phyloP scores from a whole-genome alignment of 2,329 filamentous ascomycete genomes.

The Trichoderma sp. region DNA sequence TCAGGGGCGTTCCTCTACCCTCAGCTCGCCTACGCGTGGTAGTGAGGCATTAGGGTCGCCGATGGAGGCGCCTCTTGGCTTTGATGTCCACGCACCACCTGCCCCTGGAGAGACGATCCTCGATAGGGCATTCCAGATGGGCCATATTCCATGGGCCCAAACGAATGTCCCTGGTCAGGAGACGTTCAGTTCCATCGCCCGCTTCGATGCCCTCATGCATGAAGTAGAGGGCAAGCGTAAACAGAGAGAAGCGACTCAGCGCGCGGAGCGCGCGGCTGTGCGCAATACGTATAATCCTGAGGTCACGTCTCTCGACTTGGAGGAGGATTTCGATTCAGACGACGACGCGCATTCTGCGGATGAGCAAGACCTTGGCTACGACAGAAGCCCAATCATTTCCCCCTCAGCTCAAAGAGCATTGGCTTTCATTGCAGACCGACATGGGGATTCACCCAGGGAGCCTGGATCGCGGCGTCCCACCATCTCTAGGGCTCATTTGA shows the following conservation, averaged over 20 bases:
- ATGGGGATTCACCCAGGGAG: slow-evolving; percentile 34
- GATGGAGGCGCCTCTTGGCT: slow-evolving; percentile 40
- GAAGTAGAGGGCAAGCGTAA: slow-evolving; percentile 56
- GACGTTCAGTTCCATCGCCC: slow-evolving; percentile 63
- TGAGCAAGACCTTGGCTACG: slow-evolving; percentile 31
- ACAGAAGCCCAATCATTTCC: slow-evolving; percentile 40
- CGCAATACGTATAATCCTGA: slow-evolving; percentile 52
- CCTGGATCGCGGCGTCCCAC: slow-evolving; percentile 38
- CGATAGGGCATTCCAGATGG: slow-evolving; percentile 66
- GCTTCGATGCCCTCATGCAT: slow-evolving; percentile 67
- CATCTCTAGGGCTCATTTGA: slow-evolving; percentile 35
- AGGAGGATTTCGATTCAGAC: slow-evolving; percentile 43
- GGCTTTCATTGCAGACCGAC: slow-evolving; percentile 51
- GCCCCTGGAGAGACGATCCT: slow-evolving; percentile 64
- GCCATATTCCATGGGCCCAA: slow-evolving; percentile 63
- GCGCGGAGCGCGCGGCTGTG: slow-evolving; percentile 38
- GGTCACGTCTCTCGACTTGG: slow-evolving; percentile 40
- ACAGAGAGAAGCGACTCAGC: slow-evolving; percentile 40
- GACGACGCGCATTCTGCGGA: slow-evolving; percentile 41
- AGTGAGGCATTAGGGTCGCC: slow-evolving; percentile 58
- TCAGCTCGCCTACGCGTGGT: slow-evolving; percentile 58
- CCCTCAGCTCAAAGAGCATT: slow-evolving; percentile 52
- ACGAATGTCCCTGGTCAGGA: slow-evolving; percentile 57
- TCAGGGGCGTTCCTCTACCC: slow-evolving; percentile 58
- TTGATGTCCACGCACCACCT: slow-evolving; percentile 53